Evolutionary conservation across 2,329 filamentous ascomycete genomes (phyloP).

Genomic region (Periglandula ipomoeae): DNA sequence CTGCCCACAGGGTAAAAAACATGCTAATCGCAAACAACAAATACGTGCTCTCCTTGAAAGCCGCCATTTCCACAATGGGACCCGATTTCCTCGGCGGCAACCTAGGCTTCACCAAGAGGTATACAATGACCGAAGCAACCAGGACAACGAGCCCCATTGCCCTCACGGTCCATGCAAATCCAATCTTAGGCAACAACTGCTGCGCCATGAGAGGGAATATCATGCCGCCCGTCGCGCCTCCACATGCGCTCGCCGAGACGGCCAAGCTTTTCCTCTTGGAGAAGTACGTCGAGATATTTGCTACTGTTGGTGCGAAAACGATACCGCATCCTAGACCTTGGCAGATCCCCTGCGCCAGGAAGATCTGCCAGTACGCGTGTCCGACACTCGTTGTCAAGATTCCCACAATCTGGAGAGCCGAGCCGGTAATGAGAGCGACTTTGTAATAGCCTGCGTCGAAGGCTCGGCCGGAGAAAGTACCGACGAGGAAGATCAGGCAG

Average conservation of each 20-base stretch:
- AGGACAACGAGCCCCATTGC: constrained; percentile 52
- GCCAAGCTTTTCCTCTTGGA: constrained; percentile 48
- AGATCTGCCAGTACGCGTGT: constrained; percentile 36
- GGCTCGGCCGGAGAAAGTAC: constrained; percentile 30
- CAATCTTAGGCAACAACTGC: constrained; percentile 48
- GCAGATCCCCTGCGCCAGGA: constrained; percentile 46
- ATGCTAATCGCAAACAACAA: constrained; percentile 22
- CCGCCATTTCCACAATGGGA: constrained; percentile 38
- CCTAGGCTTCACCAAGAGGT: constrained; percentile 36
- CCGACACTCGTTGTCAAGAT: constrained; percentile 36
- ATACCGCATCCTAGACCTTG: constrained; percentile 46
- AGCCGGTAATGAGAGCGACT: constrained; percentile 22
- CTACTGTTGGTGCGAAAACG: constrained; percentile 43
- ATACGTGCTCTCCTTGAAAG: constrained; percentile 41
- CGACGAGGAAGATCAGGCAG: constrained; percentile 31
- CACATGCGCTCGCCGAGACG: constrained; percentile 49
- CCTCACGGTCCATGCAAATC: constrained; percentile 57
- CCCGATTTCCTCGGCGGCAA: constrained; percentile 39
- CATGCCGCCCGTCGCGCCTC: constrained; percentile 52
- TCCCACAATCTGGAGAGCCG: constrained; percentile 34
- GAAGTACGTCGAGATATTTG: constrained; percentile 54
- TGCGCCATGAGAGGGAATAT: constrained; percentile 51
- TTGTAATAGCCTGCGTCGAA: constrained; percentile 33
- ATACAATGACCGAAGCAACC: constrained; percentile 27
- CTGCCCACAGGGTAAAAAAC: constrained; percentile 36